These are phyloP conservation scores for Annulohypoxylon stygium DNA, from an alignment of 495 filamentous ascomycete genomes.

Conservation along the genomic window DNA sequence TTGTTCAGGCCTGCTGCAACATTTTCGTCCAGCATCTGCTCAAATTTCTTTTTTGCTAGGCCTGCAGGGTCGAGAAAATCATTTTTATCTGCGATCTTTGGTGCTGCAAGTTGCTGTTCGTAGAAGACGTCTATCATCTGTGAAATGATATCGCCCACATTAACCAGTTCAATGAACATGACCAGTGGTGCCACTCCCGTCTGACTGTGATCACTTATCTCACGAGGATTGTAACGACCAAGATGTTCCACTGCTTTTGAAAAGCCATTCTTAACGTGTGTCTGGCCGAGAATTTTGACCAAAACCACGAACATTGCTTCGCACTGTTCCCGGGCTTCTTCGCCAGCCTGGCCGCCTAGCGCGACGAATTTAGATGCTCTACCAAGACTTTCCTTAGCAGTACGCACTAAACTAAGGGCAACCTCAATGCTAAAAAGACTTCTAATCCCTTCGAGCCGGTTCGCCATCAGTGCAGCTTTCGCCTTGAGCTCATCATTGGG, in stretches of 20 bases:
- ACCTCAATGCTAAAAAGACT: constrained; percentile 97
- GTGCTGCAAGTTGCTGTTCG: constrained; percentile 87
- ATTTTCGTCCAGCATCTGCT: constrained; percentile 98
- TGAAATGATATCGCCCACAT: constrained; percentile 96
- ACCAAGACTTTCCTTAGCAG: constrained; percentile 90
- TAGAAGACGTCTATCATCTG: constrained; percentile 99
- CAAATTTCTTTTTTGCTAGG: constrained; percentile 97
- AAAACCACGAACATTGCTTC: constrained; percentile 88
- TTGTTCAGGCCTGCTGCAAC: constrained; percentile 96
- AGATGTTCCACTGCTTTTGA: constrained; percentile 92
- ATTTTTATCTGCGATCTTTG: constrained; percentile 87
- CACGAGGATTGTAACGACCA: constrained; percentile 89
- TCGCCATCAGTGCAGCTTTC: constrained; percentile 96
- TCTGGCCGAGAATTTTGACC: constrained; percentile 82
- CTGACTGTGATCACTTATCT: constrained; percentile 78
- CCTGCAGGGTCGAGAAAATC: constrained; percentile 94
- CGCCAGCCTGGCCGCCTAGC: constrained; percentile 81
- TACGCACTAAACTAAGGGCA: constrained; percentile 87
- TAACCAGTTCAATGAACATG: constrained; percentile 96
- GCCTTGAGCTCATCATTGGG: constrained; percentile 93
- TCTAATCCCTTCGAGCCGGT: constrained; percentile 90
- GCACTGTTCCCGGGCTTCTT: constrained; percentile 90
- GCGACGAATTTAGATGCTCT: constrained; percentile 84
- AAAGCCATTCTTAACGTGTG: constrained; percentile 93
- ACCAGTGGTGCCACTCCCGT: constrained; percentile 88